Percentiles rank a stretch among this genome's conserved stretches.
These are phyloP conservation scores for Ceratocystis eucalypticola DNA, from an alignment of 2,329 filamentous ascomycete species.

Conservation along the genomic window DNA sequence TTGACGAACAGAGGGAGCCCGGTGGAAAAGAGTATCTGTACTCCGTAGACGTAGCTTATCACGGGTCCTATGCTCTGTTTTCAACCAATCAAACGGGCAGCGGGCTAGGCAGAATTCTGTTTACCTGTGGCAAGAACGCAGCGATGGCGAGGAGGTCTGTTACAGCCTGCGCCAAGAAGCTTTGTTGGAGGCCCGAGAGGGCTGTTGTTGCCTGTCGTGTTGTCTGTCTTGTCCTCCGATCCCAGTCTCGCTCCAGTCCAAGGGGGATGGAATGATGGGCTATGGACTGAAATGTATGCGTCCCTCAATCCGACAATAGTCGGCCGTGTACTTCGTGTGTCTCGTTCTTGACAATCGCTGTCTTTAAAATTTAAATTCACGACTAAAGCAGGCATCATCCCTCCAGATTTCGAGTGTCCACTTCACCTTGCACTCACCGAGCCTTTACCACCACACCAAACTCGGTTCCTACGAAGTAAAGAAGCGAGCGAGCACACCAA, in stretches of 20 bases:
- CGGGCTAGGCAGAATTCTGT: background rate
- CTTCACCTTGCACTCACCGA: constrained; percentile 1
- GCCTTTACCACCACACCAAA: background rate
- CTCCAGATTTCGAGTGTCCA: background rate
- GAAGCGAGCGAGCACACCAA: constrained; percentile 1
- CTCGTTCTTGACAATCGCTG: constrained; percentile 3
- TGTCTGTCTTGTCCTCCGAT: background rate
- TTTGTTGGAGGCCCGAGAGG: background rate
- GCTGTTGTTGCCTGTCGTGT: background rate
- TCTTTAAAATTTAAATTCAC: background rate
- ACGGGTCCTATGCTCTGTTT: background rate
- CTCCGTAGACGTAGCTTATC: background rate
- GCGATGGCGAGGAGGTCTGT: background rate
- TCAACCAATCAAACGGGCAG: background rate
- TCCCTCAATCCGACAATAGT: background rate
- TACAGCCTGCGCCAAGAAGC: background rate
- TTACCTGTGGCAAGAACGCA: background rate
- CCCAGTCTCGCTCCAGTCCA: constrained; percentile 1
- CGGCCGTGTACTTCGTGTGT: background rate
- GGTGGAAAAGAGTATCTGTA: background rate
- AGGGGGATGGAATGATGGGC: background rate
- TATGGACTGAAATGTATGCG: background rate
- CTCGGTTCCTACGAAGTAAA: constrained; percentile 3
- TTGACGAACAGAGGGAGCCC: background rate
- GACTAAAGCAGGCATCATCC: background rate